Base-by-base conservation (phyloP, 2,329 filamentous ascomycete genomes). In the Aspergillus quadrilineatus region DNA sequence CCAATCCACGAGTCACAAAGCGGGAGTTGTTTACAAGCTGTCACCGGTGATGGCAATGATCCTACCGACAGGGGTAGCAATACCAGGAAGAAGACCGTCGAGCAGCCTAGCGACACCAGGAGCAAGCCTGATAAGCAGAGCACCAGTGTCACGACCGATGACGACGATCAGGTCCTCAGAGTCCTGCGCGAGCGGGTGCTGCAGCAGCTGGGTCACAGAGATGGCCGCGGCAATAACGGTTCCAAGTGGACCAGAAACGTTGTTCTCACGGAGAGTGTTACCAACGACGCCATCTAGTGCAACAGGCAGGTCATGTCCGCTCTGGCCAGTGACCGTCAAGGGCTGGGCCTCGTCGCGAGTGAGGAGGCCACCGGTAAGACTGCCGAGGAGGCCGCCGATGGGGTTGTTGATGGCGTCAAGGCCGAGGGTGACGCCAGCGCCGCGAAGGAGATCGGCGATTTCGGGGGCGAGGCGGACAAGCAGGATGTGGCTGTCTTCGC, bases 381-480 rank as follows among this genome's bases (percentile, higher is more conserved):
- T 7, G 6, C 17, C 17, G 39, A 42, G 39, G 39, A 42, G 39
- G 15, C 17, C 17, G 15, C 70, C 69, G 29, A 69, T 57, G 36
- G 70, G 63, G 49, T 58, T 57, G 50, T 60, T 66, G 39, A 70
- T 53, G 34, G 52, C 45, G 32, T 64, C 58, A 15, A 66, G 58
- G 46, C 60, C 64, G 14, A 67, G 59, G 15, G 63, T 60, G 8
- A 58, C 47, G 47, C 65, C 48, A 2, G 39, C 26, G 26, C 55
- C 55, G 28, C 50, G 50, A 22, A 57, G 44, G 4, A 68, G 58
- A 22, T 47, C 59, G 3, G 66, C 57, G 29, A 69, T 53, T 12
- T 59, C 58, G 32, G 65, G 60, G 17, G 59, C 58, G 46, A 69
- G 62, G 28, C 62, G 22, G 45, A 69, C 53, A 14, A 69, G 63